Conservation (phyloP, 768 basidiomycete genomes). For the Lactifluus subvellereus region DNA sequence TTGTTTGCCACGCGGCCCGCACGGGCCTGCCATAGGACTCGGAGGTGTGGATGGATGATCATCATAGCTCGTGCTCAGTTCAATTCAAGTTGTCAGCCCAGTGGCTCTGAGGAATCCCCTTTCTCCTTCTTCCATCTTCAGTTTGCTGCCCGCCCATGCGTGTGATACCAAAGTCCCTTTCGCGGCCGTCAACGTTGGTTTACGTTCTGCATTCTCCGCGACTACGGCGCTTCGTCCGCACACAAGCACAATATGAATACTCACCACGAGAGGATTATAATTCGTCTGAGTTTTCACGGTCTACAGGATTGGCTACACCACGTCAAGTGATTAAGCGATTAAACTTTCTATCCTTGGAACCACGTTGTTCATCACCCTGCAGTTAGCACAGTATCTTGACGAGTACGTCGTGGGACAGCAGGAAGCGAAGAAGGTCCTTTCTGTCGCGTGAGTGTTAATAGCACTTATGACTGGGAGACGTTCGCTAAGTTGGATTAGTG, state of each 20-base stretch:
- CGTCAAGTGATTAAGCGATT: constrained; percentile 36
- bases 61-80: no score
- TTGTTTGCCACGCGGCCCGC: not conserved
- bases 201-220: not conserved
- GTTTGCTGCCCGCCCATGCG: constrained; percentile 2
- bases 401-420: constrained; percentile 91
- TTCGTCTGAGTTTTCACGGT: constrained; percentile 8
- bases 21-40: not conserved
- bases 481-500: constrained; percentile 39
- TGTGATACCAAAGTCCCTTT: not conserved
- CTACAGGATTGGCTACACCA: constrained; percentile 39
- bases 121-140: not conserved
- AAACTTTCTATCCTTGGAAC: not conserved
- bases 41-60: no score
- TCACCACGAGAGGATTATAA: constrained; percentile 13
- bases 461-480: not conserved
- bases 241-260: constrained; percentile 24
- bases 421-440: constrained; percentile 86
- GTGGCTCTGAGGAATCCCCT: not conserved
- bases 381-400: constrained; percentile 83
- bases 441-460: constrained; percentile 74
- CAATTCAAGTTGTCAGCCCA: no score
- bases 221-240: constrained; percentile 15
- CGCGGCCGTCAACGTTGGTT: not conserved
- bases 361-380: constrained; percentile 3